Evolutionary conservation across 208 protist genomes (phyloP).

Genomic region (Polymyxa betae): DNA sequence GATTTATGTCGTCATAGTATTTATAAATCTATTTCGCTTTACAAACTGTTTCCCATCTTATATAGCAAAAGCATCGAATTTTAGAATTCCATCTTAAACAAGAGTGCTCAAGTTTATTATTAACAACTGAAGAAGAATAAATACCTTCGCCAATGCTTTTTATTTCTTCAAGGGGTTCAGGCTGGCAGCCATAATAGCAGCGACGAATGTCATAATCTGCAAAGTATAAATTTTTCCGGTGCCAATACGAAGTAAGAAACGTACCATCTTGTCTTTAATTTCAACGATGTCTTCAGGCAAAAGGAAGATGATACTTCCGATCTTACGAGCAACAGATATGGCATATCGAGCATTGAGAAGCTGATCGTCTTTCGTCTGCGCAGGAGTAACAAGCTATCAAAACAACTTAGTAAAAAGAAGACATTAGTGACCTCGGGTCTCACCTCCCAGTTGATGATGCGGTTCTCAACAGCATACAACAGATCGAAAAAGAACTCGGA

Average conservation of each 20-base stretch:
- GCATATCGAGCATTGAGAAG: slow-evolving; percentile 63
- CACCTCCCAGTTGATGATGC: slow-evolving; percentile 57
- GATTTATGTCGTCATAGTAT: not conserved
- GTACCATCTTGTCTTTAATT: slow-evolving; percentile 69
- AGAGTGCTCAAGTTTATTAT: too few species aligned
- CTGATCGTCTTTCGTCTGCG: slow-evolving; percentile 46
- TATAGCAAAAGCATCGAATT: too few species aligned
- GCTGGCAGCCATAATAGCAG: slow-evolving; percentile 38
- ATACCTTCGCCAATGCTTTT: not conserved
- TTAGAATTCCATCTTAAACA: too few species aligned
- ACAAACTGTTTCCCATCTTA: too few species aligned
- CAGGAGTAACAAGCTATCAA: slow-evolving; percentile 53
- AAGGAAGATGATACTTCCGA: slow-evolving; percentile 69
- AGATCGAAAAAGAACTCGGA: slow-evolving; percentile 52
- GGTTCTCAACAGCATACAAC: slow-evolving; percentile 54
- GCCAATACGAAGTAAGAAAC: too few species aligned
- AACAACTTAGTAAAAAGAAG: not conserved
- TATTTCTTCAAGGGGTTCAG: slow-evolving; percentile 43
- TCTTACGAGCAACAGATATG: slow-evolving; percentile 68
- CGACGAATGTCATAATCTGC: slow-evolving; percentile 34
- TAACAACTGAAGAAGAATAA: too few species aligned
- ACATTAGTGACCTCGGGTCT: too few species aligned
- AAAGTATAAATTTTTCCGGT: not conserved
- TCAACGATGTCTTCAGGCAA: slow-evolving; percentile 73
- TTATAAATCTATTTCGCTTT: not conserved